Base-by-base conservation (phyloP, 2,329 filamentous ascomycete species). In the Graphiopsis chlorocephala region DNA sequence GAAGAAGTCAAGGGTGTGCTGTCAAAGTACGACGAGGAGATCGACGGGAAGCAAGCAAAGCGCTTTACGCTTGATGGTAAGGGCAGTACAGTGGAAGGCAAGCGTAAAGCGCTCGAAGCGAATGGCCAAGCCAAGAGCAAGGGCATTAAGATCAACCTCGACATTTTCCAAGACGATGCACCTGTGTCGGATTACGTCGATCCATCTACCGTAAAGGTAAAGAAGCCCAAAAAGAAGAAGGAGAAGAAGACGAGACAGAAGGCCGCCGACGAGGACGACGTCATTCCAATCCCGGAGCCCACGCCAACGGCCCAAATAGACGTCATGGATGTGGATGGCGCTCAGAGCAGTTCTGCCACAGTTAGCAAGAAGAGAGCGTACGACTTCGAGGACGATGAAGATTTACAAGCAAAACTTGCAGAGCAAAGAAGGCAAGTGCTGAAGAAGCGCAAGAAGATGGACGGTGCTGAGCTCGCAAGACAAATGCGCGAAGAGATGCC, bases 21-120 rank as follows among this genome's bases (percentile, higher is more conserved):
- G 48, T 87, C 91, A 15, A 94, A 99, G 71, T 99, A 99, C 74
- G 95, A 98, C 72, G 95, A 98, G 68, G 94, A 97, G 73, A 96
- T 97, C 61, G 86, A 90, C 38, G 93, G 93, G 63, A 97, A 96
- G 79, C 95, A 96, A 80, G 67, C 85, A 64, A 97, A 96, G 75
- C 85, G 86, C 26, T 99, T 99, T 72, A 97, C 91, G 0, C 82
- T 99, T 17, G 92, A 96, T 76, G 88, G 88, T 2, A 85, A 88
- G 67, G 93, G 93, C 2, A 88, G 86, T 35, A 88, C 83, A 26
- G 84, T 85, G 15, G 88, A 91, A 70, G 82, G 89, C 84, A 74
- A 76, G 85, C 75, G 79, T 84, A 69, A 63, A 48, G 28, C 60
- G 42, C 64, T 67, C 71, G 70, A 71, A 14, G 67, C 74, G 64